A percentile compares a stretch with the other conserved stretches of the same genome.
These are phyloP conservation scores for Pseudotsuga menziesii DNA, from an alignment of 75 land plant species.

Conservation along the genomic window DNA sequence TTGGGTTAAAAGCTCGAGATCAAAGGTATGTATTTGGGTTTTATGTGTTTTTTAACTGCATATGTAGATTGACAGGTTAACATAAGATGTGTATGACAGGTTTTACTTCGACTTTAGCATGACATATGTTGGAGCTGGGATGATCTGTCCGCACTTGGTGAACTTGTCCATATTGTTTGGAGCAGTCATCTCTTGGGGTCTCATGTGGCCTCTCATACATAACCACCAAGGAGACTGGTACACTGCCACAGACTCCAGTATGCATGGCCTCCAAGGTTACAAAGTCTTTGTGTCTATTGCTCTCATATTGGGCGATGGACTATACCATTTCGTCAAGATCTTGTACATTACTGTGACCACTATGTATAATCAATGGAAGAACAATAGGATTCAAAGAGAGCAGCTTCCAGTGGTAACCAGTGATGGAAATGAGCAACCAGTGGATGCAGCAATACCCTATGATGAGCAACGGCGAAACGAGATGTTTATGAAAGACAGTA, in stretches of 20 bases:
- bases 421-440: not conserved
- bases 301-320: slow-evolving; percentile 23
- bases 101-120: slow-evolving; percentile 65
- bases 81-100: slow-evolving; percentile 20
- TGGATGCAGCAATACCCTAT: not conserved
- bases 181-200: slow-evolving; percentile 63
- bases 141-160: slow-evolving; percentile 66
- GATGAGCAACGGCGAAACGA: slow-evolving; percentile 19
- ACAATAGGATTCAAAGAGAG: not conserved
- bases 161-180: slow-evolving; percentile 57
- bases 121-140: slow-evolving; percentile 62
- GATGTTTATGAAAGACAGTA: slow-evolving; percentile 34
- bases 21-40: slow-evolving; percentile 10
- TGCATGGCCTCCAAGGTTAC: slow-evolving; percentile 64
- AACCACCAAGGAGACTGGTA: slow-evolving; percentile 52
- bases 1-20: slow-evolving; percentile 67
- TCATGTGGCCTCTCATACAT: slow-evolving; percentile 67
- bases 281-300: slow-evolving; percentile 29
- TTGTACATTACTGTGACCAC: slow-evolving; percentile 4
- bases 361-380: not conserved
- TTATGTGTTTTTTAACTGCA: too few species aligned
- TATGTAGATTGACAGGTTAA: not conserved
- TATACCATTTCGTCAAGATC: slow-evolving; percentile 20
- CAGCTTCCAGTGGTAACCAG: not conserved
- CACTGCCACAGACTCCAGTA: slow-evolving; percentile 20